Conservation (phyloP, 1,139 yeast genomes). For the Saccharomyces hybrid region DNA sequence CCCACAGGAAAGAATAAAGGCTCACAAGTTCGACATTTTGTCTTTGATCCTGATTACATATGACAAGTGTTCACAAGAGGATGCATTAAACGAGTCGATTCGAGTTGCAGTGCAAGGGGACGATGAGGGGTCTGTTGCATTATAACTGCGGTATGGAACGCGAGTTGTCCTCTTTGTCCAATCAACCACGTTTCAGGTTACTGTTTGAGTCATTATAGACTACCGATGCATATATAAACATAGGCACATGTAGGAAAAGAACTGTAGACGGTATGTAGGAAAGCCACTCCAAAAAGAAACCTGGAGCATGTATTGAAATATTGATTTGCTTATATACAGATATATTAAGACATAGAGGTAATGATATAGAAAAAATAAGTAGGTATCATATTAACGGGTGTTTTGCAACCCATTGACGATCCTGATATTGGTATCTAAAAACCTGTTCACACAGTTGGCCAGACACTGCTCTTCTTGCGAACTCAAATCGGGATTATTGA, state of each 20-base stretch:
- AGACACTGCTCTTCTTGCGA: conserved; percentile 63
- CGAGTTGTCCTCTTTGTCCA: neutral
- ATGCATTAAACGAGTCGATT: conserved; percentile 5
- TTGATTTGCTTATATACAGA: neutral
- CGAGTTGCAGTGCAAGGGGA: neutral
- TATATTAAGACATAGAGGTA: neutral
- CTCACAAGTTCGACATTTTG: conserved; percentile 24
- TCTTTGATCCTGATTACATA: conserved; percentile 18
- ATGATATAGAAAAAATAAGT: neutral
- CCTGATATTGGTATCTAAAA: conserved; percentile 78
- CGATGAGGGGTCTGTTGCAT: neutral
- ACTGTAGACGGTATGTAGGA: neutral
- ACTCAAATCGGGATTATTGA: conserved; percentile 47
- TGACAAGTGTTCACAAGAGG: conserved; percentile 25
- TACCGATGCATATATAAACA: neutral
- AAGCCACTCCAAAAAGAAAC: neutral
- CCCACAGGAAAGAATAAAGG: conserved; percentile 18
- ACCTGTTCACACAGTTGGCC: conserved; percentile 74
- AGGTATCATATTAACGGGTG: conserved; percentile 16
- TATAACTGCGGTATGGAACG: neutral
- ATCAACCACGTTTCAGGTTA: neutral
- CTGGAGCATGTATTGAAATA: neutral
- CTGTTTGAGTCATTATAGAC: neutral
- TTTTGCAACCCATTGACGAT: conserved; percentile 53
- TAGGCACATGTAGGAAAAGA: neutral